phyloP scores from a whole-genome alignment of 208 protist species.

The Trypanosoma cruzi region DNA sequence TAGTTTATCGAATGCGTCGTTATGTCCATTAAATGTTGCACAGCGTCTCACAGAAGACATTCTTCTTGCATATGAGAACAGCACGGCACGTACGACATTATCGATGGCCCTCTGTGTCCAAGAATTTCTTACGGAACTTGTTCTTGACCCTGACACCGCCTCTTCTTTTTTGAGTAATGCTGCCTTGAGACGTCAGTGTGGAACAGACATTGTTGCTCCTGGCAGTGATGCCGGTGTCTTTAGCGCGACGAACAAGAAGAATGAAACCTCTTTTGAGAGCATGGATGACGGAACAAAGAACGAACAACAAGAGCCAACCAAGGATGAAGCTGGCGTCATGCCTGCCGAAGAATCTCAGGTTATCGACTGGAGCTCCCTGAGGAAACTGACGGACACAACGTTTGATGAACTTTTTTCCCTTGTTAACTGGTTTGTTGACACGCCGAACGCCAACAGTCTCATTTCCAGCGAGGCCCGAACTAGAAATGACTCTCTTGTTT shows the following conservation, averaged over 20 bases:
- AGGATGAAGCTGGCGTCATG: slow-evolving; percentile 3
- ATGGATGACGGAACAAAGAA: not conserved
- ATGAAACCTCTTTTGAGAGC: not conserved
- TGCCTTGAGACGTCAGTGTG: slow-evolving; percentile 59
- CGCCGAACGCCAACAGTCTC: slow-evolving; percentile 64
- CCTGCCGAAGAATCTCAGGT: not conserved
- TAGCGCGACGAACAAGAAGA: not conserved
- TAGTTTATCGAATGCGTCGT: slow-evolving; percentile 25
- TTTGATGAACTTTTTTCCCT: slow-evolving; percentile 83
- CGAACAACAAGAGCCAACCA: slow-evolving; percentile 16
- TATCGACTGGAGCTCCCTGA: slow-evolving; percentile 25
- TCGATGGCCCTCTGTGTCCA: slow-evolving; percentile 63
- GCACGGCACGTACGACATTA: slow-evolving; percentile 56
- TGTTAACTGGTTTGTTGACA: slow-evolving; percentile 80
- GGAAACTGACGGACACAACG: slow-evolving; percentile 60
- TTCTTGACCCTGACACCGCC: slow-evolving; percentile 71
- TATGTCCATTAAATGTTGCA: slow-evolving; percentile 73
- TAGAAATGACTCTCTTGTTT: too few relatives aligned
- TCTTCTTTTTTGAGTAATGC: slow-evolving; percentile 66
- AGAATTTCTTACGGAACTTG: slow-evolving; percentile 73
- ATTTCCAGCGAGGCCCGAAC: slow-evolving; percentile 41
- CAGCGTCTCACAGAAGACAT: slow-evolving; percentile 80
- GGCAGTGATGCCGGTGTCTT: slow-evolving; percentile 4
- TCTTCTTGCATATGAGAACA: slow-evolving; percentile 81
- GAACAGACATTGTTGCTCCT: slow-evolving; percentile 41